Evolutionary conservation across 768 basidiomycete species (phyloP).

Genomic region (Piloderma croceum): DNA sequence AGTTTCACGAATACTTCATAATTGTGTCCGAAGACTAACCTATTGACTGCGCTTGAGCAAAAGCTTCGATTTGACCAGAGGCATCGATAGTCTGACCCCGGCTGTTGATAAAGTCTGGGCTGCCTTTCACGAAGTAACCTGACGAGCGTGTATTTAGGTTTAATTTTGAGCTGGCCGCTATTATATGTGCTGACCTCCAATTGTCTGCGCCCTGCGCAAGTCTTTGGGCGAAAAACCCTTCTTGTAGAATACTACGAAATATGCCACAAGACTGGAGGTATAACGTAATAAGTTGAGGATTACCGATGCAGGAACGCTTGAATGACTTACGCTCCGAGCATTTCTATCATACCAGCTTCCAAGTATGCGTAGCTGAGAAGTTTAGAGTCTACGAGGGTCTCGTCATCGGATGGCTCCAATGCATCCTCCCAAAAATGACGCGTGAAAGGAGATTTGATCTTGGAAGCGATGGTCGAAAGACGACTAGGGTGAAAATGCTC

Average conservation of each 20-base stretch:
- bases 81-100: constrained; percentile 43
- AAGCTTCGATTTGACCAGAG: constrained; percentile 48
- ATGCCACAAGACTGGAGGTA: constrained; percentile 47
- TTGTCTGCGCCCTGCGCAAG: constrained; percentile 42
- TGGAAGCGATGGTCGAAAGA: constrained; percentile 31
- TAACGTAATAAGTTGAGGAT: too few species aligned
- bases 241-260: constrained; percentile 63
- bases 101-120: constrained; percentile 51
- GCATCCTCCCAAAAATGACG: constrained; percentile 54
- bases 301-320: too few species aligned
- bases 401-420: constrained; percentile 47
- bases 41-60: constrained; percentile 59
- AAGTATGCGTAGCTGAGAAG: constrained; percentile 63
- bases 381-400: constrained; percentile 55
- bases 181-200: constrained; percentile 6
- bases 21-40: constrained; percentile 24
- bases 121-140: constrained; percentile 45
- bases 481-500: constrained; percentile 38
- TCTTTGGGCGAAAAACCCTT: constrained; percentile 57
- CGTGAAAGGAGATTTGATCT: constrained; percentile 49
- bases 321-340: constrained; percentile 47
- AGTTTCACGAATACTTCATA: not conserved
- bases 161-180: too few species aligned
- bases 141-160: constrained; percentile 1
- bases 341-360: constrained; percentile 60